phyloP scores from a whole-genome alignment of 1,284 basidiomycete genomes.

The Cryptococcus sp. region DNA sequence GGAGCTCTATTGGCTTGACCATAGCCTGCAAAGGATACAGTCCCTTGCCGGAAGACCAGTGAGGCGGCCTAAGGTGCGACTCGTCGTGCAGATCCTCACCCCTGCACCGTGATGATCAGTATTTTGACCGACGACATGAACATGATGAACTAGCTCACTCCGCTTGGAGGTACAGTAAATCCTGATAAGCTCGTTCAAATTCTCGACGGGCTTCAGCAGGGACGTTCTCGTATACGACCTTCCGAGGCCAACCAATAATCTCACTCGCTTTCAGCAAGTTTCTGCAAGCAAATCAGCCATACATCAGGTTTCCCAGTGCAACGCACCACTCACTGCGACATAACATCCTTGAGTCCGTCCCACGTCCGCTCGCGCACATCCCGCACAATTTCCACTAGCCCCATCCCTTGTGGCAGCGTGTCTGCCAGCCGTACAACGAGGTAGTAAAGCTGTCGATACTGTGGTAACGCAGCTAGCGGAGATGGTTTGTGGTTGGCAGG shows the following conservation, averaged over 20 bases:
- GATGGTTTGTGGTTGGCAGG: constrained; percentile 50
- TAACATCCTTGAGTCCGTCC: constrained; percentile 62
- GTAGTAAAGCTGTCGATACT: constrained; percentile 61
- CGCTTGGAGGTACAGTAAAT: constrained; percentile 70
- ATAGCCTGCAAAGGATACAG: constrained; percentile 79
- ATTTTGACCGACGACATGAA: constrained; percentile 35
- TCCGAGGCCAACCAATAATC: constrained; percentile 71
- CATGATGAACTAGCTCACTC: constrained; percentile 57
- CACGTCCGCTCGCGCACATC: constrained; percentile 66
- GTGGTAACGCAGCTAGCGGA: constrained; percentile 52
- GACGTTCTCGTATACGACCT: constrained; percentile 61
- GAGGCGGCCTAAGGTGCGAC: constrained; percentile 14
- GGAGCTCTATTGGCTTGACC: constrained; percentile 74
- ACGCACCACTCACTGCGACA: constrained; percentile 59
- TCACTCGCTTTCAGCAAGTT: constrained; percentile 64
- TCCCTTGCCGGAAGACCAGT: constrained; percentile 52
- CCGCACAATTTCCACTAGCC: constrained; percentile 54
- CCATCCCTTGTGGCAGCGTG: constrained; percentile 52
- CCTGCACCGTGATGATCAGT: constrained; percentile 41
- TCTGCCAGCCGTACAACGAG: constrained; percentile 56
- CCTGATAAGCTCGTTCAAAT: constrained; percentile 71
- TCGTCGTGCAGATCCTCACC: constrained; percentile 54
- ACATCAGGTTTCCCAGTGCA: no score
- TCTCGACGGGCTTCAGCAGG: constrained; percentile 55
- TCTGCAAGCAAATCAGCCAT: constrained; percentile 47